phyloP scores from a whole-genome alignment of 176 grass and related monocot species.

The Guadua angustifolia region DNA sequence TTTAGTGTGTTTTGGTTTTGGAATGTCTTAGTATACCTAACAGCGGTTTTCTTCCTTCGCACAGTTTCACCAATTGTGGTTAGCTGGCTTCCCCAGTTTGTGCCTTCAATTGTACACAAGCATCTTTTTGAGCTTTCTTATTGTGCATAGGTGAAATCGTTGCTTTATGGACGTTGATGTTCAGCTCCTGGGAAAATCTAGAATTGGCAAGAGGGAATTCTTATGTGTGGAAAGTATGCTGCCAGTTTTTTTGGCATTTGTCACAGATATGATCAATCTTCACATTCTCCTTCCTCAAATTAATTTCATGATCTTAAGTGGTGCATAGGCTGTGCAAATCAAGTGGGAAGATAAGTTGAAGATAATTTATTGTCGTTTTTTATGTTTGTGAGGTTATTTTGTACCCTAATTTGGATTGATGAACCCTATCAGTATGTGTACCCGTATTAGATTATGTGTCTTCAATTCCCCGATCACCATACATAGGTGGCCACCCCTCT shows the following conservation, averaged over 20 bases:
- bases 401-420: neutral
- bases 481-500: neutral
- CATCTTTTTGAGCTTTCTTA: slow-evolving; percentile 20
- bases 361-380: neutral
- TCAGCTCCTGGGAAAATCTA: neutral
- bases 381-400: neutral
- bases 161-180: slow-evolving; percentile 43
- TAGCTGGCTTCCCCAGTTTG: slow-evolving; percentile 33
- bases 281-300: slow-evolving; percentile 1
- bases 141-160: slow-evolving; percentile 23
- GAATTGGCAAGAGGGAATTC: neutral
- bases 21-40: slow-evolving; percentile 56
- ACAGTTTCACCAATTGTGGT: slow-evolving; percentile 39
- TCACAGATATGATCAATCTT: neutral
- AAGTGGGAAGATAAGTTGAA: slow-evolving; percentile 2
- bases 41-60: slow-evolving; percentile 33
- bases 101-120: slow-evolving; percentile 39
- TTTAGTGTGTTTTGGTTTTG: slow-evolving; percentile 59
- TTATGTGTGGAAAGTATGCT: slow-evolving; percentile 27
- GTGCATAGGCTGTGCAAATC: neutral
- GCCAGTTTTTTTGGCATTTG: slow-evolving; percentile 1
- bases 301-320: neutral
- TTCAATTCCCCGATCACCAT: neutral
- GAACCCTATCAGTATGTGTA: slow-evolving; percentile 2
- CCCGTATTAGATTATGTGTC: neutral